Evolutionary conservation across 345 rosid species (phyloP), one percentile per base, ranked within the genome.

Genomic region (Sonneratia caseolaris): DNA sequence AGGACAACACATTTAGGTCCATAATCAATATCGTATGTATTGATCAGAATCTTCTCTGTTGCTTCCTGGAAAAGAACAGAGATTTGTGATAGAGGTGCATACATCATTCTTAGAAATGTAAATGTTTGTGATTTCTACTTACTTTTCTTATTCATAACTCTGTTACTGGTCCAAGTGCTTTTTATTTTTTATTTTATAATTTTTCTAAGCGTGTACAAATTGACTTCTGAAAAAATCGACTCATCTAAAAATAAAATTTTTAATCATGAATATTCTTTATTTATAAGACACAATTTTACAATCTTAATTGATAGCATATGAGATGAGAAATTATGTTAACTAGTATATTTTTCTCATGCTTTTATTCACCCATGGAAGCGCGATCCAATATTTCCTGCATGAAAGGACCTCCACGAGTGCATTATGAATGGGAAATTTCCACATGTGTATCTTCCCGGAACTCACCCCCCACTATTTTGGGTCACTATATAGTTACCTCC

Each of bases 1-100:
- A 53, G 64, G 35, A 57, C 35, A 57, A 9, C 9, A 37, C 4
- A 37, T 66, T 66, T 35, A 65, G 40, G 40, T 14, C 13, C 40
- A 19, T 65, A 19, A 37, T 66, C 19, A 4, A 15, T 16, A 16
- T 4, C 1, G 22, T 53, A 53, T 18, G 15, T 21, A 67, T 13
- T 21, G 42, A 3, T 61, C 32, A 16, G 69, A 37, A 65, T 64
- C 72, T 75, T 59, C 77, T 48, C 3, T 7, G 76, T 43, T 43
- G 37, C 24, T 78, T 78, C 75, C 70, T 15, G 43, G 73, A 64
- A 78, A 64, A 37, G 64, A 38, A 53, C 78, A 78, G 49, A 74
- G 1, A 42, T 48, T 38, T 38, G 40, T 73, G 70, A 74, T 19
- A 3, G 35, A 32, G 70, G 15, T 0, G 71, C 71, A 68, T 27